Percentiles rank a stretch among this genome's conserved stretches.
phyloP scores from a whole-genome alignment of 2,329 filamentous ascomycete genomes.

The Tolypocladium tundrense region DNA sequence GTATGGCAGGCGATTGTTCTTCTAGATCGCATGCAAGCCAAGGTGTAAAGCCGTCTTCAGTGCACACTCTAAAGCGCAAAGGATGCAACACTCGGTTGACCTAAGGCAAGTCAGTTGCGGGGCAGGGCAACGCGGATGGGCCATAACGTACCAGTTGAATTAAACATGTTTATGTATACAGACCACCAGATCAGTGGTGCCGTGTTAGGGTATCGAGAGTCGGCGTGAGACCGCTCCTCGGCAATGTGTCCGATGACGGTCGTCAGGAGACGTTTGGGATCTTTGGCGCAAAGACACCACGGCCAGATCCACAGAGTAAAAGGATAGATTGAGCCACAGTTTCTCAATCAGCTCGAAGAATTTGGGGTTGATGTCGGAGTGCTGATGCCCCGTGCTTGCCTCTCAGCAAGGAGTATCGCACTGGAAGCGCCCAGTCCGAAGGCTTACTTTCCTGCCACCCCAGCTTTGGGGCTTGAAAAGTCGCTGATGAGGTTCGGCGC shows the following conservation, averaged over 20 bases:
- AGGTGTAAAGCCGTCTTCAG: neutral
- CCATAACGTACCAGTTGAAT: neutral
- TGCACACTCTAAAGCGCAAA: neutral
- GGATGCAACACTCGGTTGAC: neutral
- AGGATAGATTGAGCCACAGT: neutral
- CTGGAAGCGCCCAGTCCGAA: constrained; percentile 12
- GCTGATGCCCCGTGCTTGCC: constrained; percentile 9
- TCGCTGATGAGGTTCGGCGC: constrained; percentile 10
- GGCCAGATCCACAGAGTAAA: neutral
- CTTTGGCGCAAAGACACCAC: neutral
- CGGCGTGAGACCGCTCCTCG: neutral
- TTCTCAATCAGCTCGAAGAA: no score
- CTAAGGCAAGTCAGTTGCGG: neutral
- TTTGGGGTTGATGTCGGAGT: constrained; percentile 3
- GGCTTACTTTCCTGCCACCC: constrained; percentile 34
- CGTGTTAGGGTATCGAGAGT: neutral
- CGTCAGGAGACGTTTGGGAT: neutral
- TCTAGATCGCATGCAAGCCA: neutral
- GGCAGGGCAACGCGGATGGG: neutral
- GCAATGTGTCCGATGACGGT: neutral
- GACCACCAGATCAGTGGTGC: neutral
- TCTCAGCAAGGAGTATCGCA: constrained; percentile 10
- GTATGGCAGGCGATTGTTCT: neutral
- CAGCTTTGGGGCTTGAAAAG: constrained; percentile 40
- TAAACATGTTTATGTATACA: neutral